Percentiles rank a stretch among this genome's conserved stretches.
Evolutionary conservation across 208 protist species (phyloP).

Genomic region (Herpetomonas muscarum): DNA sequence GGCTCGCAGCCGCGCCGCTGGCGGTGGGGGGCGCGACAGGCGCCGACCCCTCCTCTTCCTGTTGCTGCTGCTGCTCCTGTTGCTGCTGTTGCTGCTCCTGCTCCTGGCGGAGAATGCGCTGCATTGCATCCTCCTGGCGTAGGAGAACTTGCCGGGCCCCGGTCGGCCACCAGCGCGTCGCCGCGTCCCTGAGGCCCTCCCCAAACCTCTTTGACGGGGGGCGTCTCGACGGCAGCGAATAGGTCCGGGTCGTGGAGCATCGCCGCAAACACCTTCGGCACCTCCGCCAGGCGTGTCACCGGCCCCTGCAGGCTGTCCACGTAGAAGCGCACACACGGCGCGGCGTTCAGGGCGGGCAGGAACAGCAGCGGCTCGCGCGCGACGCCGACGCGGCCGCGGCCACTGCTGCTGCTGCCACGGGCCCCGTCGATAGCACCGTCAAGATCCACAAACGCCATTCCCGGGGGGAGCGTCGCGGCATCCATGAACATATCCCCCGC

Average conservation of each 20-base stretch:
- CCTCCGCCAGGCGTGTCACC: constrained; percentile 22
- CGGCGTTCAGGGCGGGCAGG: constrained; percentile 29
- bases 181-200: constrained; percentile 45
- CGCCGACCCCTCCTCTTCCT: neutral
- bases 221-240: constrained; percentile 49
- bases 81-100: neutral
- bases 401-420: neutral
- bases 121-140: constrained; percentile 22
- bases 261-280: constrained; percentile 37
- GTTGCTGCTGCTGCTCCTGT: neutral
- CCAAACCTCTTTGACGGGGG: constrained; percentile 37
- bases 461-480: too few species aligned
- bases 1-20: neutral
- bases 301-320: constrained; percentile 24
- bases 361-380: neutral
- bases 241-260: constrained; percentile 69
- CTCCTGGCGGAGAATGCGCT: neutral
- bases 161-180: constrained; percentile 54
- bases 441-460: too few species aligned
- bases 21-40: neutral
- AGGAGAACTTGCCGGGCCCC: constrained; percentile 30
- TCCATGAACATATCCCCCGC: too few species aligned
- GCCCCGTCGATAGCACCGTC: too few species aligned
- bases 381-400: neutral
- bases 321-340: constrained; percentile 32